phyloP scores from a whole-genome alignment of 2,329 filamentous ascomycete genomes.

The Paecilomyces sp. region DNA sequence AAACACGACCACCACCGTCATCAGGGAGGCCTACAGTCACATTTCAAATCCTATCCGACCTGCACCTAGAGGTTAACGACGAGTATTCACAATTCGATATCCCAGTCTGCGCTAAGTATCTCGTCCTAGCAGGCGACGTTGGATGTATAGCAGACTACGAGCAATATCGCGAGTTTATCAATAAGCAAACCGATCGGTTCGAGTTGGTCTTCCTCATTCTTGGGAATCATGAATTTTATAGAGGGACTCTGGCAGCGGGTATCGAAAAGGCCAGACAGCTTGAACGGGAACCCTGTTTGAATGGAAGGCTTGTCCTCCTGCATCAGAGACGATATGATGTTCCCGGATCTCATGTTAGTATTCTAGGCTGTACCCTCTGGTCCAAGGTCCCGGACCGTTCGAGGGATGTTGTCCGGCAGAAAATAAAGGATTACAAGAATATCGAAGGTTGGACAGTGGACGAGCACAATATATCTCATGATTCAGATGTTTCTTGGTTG shows the following conservation, averaged over 20 bases:
- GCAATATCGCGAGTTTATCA: slow-evolving; percentile 16
- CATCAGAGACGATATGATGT: slow-evolving; percentile 9
- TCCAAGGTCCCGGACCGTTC: slow-evolving; percentile 38
- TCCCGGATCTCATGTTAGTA: slow-evolving; percentile 27
- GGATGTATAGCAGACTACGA: slow-evolving; percentile 19
- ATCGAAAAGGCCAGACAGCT: slow-evolving; percentile 8
- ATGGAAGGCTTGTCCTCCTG: slow-evolving; percentile 11
- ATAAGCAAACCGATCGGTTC: slow-evolving; percentile 15
- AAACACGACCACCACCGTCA: background rate
- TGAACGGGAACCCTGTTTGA: slow-evolving; percentile 9
- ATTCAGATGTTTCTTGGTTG: slow-evolving; percentile 45
- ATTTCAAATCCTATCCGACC: slow-evolving; percentile 19
- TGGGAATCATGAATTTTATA: slow-evolving; percentile 29
- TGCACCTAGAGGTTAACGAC: slow-evolving; percentile 17
- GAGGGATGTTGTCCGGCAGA: slow-evolving; percentile 30
- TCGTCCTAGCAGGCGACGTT: slow-evolving; percentile 25
- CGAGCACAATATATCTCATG: slow-evolving; percentile 43
- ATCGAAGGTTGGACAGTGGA: slow-evolving; percentile 45
- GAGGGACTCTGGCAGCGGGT: slow-evolving; percentile 8
- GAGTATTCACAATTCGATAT: slow-evolving; percentile 16
- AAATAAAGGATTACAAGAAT: slow-evolving; percentile 46
- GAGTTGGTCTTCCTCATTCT: slow-evolving; percentile 21
- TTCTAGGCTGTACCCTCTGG: slow-evolving; percentile 52
- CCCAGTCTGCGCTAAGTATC: slow-evolving; percentile 10
- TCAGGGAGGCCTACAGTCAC: background rate